Percentiles rank a stretch among this genome's conserved stretches.
phyloP scores from a whole-genome alignment of 2,329 filamentous ascomycete genomes.

The Hymenoscyphus scutula region DNA sequence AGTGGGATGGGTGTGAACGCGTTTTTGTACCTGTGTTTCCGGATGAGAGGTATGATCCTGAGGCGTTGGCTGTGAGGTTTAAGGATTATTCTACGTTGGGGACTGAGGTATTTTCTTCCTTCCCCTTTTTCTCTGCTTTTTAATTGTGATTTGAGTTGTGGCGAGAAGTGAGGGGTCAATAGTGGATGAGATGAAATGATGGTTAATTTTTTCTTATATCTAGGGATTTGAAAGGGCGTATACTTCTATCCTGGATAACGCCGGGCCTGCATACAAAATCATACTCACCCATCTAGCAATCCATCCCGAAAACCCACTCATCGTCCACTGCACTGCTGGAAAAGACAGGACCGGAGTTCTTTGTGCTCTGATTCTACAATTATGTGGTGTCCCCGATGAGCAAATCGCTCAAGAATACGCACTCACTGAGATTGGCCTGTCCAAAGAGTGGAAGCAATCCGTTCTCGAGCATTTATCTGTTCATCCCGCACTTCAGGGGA shows the following conservation, averaged over 20 bases:
- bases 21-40: slow-evolving; percentile 65
- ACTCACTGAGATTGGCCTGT: slow-evolving; percentile 62
- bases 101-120: slow-evolving; percentile 40
- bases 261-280: slow-evolving; percentile 50
- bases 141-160: background rate
- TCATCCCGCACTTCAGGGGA: slow-evolving; percentile 46
- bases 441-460: slow-evolving; percentile 46
- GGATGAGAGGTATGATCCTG: slow-evolving; percentile 59
- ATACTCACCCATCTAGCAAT: slow-evolving; percentile 45
- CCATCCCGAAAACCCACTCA: slow-evolving; percentile 46
- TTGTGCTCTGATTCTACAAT: slow-evolving; percentile 61
- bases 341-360: slow-evolving; percentile 76
- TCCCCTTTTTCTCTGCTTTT: background rate
- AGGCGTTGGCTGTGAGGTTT: slow-evolving; percentile 59
- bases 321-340: slow-evolving; percentile 73
- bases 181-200: background rate
- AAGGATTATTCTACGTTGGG: slow-evolving; percentile 57
- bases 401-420: slow-evolving; percentile 66
- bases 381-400: slow-evolving; percentile 60
- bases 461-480: slow-evolving; percentile 51
- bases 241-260: slow-evolving; percentile 55
- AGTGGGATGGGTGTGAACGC: slow-evolving; percentile 52
- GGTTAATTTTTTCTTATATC: background rate
- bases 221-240: slow-evolving; percentile 65
- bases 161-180: background rate